Conservation (phyloP, 371 early-diverging fungal genomes). For the Sporodiniella umbellata region DNA sequence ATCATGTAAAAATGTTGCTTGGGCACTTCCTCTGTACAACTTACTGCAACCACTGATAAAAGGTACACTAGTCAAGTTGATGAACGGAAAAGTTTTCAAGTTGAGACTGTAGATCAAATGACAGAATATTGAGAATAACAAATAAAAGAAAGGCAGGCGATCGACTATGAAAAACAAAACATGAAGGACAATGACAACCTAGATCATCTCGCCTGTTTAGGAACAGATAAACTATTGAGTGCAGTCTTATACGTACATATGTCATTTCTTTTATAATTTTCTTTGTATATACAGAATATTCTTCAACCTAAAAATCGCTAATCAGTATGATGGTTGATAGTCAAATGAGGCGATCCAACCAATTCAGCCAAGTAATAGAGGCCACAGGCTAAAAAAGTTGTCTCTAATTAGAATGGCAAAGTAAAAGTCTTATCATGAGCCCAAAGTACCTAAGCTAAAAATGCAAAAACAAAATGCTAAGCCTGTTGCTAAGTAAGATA, state of each 20-base stretch:
- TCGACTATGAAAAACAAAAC: conserved; percentile 66
- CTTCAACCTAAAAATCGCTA: conserved; percentile 56
- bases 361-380: conserved; percentile 80
- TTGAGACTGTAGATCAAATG: conserved; percentile 71
- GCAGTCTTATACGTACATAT: conserved; percentile 42
- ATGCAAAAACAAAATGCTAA: conserved; percentile 41
- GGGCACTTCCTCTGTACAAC: too few species aligned
- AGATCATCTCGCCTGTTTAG: neutral
- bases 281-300: conserved; percentile 79
- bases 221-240: neutral
- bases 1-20: too few species aligned
- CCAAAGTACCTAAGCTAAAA: conserved; percentile 38
- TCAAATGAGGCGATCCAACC: conserved; percentile 21
- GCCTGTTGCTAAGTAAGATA: conserved; percentile 41
- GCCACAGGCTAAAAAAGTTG: conserved; percentile 68
- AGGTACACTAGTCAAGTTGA: conserved; percentile 56
- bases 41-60: conserved; percentile 71
- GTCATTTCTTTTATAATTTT: conserved; percentile 72
- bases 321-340: conserved; percentile 5
- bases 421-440: neutral
- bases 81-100: conserved; percentile 71
- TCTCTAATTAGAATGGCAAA: neutral
- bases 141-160: conserved; percentile 60
- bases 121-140: conserved; percentile 65
- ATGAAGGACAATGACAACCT: conserved; percentile 63